Base-by-base conservation (phyloP, 1,284 basidiomycete species). In the Ceratorhiza oryzae-sativae region DNA sequence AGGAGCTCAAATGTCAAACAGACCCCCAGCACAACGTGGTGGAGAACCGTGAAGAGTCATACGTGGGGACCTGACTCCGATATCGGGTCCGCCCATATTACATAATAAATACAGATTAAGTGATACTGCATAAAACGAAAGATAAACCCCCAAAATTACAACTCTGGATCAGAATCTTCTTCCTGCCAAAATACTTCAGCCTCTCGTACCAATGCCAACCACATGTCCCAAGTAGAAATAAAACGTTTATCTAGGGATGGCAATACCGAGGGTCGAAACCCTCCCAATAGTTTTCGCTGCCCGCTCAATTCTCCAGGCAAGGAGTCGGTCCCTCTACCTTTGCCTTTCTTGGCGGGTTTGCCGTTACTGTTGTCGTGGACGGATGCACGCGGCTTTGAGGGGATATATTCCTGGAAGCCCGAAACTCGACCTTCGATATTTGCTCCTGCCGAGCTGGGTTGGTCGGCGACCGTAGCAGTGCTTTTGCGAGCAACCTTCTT, bases 191-290 rank as follows among this genome's bases (percentile, higher is more conserved):
- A 71, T 34, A 20, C 20, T 23, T 71, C 55, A 23, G 56, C 68
- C 55, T 71, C 68, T 49, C 34, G 45, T 27, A 55, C 45, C 25
- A 25, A 58, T 23, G 49, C 46, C 34, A 59, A 46, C 68, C 68
- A 71, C 45, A 51, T 71, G 39, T 34, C 68, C 68, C 68, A 71
- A 39, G 68, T 71, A 45, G 41, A 71, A 45, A 49, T 39, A 41
- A 49, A 45, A 15, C 20, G 30, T 4, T 36, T 32, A 8, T 58
- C 42, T 27, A 71, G 34, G 39, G 46, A 18, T 34, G 48, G 41
- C 12, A 34, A 59, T 15, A 60, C 1, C 34, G 68, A 60, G 15
- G 68, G 68, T 34, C 41, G 25, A 39, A 71, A 71, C 25, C 68
- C 68, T 39, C 56, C 56, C 45, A 71, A 56, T 9, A 59, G 46